A percentile compares a stretch with the other conserved stretches of the same genome.
These are phyloP conservation scores for Suhomyces xylopsoci DNA, from an alignment of 805 yeast species.

Conservation along the genomic window DNA sequence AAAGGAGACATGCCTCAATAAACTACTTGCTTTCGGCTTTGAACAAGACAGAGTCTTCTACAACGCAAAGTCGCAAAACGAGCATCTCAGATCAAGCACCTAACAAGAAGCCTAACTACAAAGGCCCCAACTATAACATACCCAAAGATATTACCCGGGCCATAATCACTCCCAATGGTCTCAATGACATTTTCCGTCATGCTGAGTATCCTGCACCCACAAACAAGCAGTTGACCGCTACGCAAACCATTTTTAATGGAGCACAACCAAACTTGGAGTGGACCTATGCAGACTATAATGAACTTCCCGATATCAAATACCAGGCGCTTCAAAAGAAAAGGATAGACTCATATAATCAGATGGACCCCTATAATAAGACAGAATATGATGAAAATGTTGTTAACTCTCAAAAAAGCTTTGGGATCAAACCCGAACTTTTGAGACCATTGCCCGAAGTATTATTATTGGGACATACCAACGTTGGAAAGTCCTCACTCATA, in stretches of 20 bases:
- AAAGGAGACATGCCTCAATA: not conserved
- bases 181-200: constrained; percentile 20
- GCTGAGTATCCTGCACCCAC: constrained; percentile 12
- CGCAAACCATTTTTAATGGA: constrained; percentile 41
- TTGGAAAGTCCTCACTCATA: constrained; percentile 79
- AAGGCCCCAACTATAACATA: not conserved
- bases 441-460: constrained; percentile 63
- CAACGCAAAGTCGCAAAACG: not conserved
- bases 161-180: constrained; percentile 21
- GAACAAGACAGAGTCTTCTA: not conserved
- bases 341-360: constrained; percentile 13
- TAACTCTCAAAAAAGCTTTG: constrained; percentile 25
- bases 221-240: constrained; percentile 12
- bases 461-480: constrained; percentile 78
- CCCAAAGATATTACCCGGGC: not conserved
- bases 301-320: constrained; percentile 56
- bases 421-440: constrained; percentile 31
- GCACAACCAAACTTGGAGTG: constrained; percentile 54
- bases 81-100: not conserved
- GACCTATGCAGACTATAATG: constrained; percentile 51
- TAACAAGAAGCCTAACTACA: not conserved
- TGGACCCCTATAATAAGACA: constrained; percentile 25
- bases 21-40: constrained; percentile 8
- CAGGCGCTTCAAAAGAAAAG: constrained; percentile 17
- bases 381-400: constrained; percentile 16